These are phyloP conservation scores for Plasmodium gaboni DNA, from an alignment of 169 alveolate genomes.

Conservation along the genomic window DNA sequence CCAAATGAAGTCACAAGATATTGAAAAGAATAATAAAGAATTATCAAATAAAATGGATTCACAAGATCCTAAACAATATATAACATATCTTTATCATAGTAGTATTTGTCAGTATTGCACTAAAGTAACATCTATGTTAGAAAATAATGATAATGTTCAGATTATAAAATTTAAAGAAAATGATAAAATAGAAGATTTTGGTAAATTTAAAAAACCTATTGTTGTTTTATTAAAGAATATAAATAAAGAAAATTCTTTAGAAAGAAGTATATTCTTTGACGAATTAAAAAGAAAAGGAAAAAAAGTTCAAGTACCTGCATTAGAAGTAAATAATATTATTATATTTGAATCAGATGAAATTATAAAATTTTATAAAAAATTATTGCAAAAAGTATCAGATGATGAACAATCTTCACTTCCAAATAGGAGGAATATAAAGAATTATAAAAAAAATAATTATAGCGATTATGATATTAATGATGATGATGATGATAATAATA, in stretches of 20 bases:
- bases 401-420: too few relatives aligned
- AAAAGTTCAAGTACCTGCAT: conserved; percentile 48
- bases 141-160: conserved; percentile 30
- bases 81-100: conserved; percentile 41
- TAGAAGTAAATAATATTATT: conserved; percentile 22
- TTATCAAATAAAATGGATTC: conserved; percentile 20
- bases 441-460: too few relatives aligned
- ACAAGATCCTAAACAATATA: conserved; percentile 6
- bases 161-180: conserved; percentile 16
- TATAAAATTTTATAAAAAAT: conserved; percentile 18
- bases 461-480: too few relatives aligned
- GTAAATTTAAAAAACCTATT: conserved; percentile 38
- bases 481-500: too few relatives aligned
- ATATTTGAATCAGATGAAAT: conserved; percentile 63
- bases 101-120: conserved; percentile 30
- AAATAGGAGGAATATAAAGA: too few relatives aligned
- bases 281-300: conserved; percentile 38
- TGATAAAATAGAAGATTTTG: conserved; percentile 42
- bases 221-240: conserved; percentile 65
- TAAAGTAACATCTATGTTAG: conserved; percentile 10
- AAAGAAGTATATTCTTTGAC: conserved; percentile 26
- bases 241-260: conserved; percentile 17
- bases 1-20: not conserved
- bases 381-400: too few relatives aligned
- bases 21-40: conserved; percentile 7